Base-by-base conservation (phyloP, 2,329 filamentous ascomycete genomes). In the Fusarium sulawesiense region DNA sequence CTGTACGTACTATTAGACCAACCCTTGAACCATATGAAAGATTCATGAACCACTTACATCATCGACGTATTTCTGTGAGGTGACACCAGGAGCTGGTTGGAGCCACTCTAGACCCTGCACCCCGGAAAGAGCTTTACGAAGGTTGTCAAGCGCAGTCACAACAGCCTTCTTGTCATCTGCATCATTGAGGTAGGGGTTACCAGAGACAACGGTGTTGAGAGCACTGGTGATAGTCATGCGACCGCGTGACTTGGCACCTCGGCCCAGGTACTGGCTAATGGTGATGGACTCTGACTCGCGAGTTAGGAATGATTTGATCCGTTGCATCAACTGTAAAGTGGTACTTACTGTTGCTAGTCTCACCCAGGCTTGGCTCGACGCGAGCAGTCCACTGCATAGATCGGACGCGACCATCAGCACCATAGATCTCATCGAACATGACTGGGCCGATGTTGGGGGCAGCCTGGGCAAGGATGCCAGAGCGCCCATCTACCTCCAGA, bases 221-320 rank as follows among this genome's bases (percentile, higher is more conserved):
- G 59, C 59, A 25, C 59, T 61, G 13, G 59, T 61, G 29, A 61
- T 61, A 6, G 59, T 60, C 59, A 61, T 61, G 9, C 59, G 59
- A 1, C 59, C 59, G 7, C 59, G 59, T 18, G 59, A 61, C 14
- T 61, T 61, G 4, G 59, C 59, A n/a, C 59, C 59, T 32, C 59
- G 59, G 16, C 59, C 59, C 3, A 61, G 55, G 13, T 61, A 61
- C 55, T 61, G 59, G 55, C 59, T 60, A 18, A 61, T 50, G 5
- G 59, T 61, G 27, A 61, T 61, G 37, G 59, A 50, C 14, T 61
- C 59, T 61, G 37, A 5, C 37, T 13, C 13, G 21, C 0, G 2
- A 21, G 45, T 61, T 60, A 61, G 29, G 1, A 8, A 18, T n/a
- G 8, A 12, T 60, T 7, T 21, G 0, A 18, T 6, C 2, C 6